phyloP scores from a whole-genome alignment of 176 grass and related monocot genomes.

The Eleusine indica region DNA sequence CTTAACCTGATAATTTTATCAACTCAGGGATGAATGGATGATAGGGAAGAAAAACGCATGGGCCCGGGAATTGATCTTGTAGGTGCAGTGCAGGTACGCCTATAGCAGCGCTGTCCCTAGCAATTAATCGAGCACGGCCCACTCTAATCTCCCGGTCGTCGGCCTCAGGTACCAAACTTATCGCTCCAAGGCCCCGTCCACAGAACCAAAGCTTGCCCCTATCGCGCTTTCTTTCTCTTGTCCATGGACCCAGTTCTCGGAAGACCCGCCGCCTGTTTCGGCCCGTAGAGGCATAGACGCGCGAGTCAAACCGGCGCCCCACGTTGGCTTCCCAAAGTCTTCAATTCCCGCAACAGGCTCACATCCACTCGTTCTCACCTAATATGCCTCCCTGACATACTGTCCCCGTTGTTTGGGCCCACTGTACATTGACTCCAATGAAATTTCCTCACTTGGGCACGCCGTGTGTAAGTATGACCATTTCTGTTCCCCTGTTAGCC shows the following conservation, averaged over 20 bases:
- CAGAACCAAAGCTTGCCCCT: neutral
- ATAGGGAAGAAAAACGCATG: no score
- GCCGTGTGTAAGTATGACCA: constrained; percentile 26
- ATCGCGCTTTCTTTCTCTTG: no score
- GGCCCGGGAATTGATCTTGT: no score
- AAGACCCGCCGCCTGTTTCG: neutral
- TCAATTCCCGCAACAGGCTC: constrained; percentile 6
- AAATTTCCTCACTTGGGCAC: neutral
- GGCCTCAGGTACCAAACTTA: neutral
- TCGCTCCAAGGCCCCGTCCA: neutral
- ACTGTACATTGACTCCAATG: neutral
- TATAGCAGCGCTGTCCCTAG: no score
- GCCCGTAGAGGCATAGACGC: neutral
- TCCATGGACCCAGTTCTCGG: neutral
- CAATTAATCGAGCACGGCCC: neutral
- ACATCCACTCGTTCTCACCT: neutral
- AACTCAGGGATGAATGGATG: no score
- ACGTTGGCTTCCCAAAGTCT: constrained; percentile 5
- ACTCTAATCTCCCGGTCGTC: neutral
- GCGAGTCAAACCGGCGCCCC: constrained; percentile 43
- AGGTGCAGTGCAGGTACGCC: no score
- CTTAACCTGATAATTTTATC: no score
- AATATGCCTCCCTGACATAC: neutral
- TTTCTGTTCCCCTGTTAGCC: neutral
- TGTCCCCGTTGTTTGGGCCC: rapidly evolving